These are phyloP conservation scores for Corrigiola litoralis DNA, from an alignment of 179 eudicot genomes.

Conservation along the genomic window DNA sequence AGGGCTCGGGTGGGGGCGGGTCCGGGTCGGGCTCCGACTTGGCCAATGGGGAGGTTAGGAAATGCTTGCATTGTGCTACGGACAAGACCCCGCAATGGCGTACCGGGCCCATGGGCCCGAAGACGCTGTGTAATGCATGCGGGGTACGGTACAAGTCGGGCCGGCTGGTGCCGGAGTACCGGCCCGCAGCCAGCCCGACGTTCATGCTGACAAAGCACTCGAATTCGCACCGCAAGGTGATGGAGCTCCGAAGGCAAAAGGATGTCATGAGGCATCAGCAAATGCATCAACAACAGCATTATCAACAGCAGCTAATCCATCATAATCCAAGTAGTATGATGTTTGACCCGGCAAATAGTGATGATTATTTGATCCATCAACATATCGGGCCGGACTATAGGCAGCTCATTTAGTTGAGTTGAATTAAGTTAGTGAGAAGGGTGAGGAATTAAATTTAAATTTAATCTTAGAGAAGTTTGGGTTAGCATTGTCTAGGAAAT, in stretches of 20 bases:
- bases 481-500: too few species aligned
- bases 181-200: conserved; percentile 92
- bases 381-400: conserved; percentile 57
- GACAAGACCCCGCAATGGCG: conserved; percentile 99
- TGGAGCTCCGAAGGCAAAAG: conserved; percentile 90
- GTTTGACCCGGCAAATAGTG: conserved; percentile 49
- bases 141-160: conserved; percentile 96
- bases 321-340: conserved; percentile 29
- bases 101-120: conserved; percentile 89
- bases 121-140: conserved; percentile 86
- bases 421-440: conserved; percentile 14
- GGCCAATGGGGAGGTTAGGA: conserved; percentile 39
- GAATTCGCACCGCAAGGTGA: conserved; percentile 87
- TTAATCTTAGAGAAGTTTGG: conserved; percentile 5
- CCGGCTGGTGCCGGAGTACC: conserved; percentile 77
- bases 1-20: conserved; percentile 19
- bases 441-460: conserved; percentile 4
- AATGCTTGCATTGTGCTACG: conserved; percentile 80
- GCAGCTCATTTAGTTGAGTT: conserved; percentile 41
- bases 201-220: conserved; percentile 74
- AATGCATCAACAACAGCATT: conserved; percentile 31
- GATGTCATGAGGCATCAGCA: conserved; percentile 47
- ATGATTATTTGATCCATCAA: conserved; percentile 76
- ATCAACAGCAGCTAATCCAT: conserved; percentile 13
- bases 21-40: conserved; percentile 2